Percentiles rank a stretch among this genome's conserved stretches.
phyloP scores from a whole-genome alignment of 495 filamentous ascomycete species.

The Acidomyces sp. region DNA sequence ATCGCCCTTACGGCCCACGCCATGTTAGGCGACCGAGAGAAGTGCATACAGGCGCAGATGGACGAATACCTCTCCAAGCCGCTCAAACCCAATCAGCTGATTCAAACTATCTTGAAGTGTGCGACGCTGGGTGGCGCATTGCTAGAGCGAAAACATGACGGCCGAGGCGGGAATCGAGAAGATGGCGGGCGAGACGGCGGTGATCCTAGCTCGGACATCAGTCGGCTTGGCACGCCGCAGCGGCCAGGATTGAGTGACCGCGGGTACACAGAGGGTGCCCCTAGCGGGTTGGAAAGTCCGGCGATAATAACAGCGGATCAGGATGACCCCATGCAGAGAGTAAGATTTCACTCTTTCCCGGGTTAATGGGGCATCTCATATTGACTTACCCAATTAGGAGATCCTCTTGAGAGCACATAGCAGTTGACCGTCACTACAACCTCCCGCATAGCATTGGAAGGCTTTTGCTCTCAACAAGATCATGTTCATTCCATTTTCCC shows the following conservation, averaged over 20 bases:
- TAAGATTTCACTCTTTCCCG: conserved; percentile 34
- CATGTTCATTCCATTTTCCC: too few species aligned
- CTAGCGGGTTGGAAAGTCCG: conserved; percentile 48
- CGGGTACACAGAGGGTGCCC: conserved; percentile 50
- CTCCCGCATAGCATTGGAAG: too few species aligned
- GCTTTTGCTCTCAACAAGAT: too few species aligned
- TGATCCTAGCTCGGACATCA: not conserved
- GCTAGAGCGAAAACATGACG: conserved; percentile 41
- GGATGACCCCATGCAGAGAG: conserved; percentile 59
- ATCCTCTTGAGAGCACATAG: conserved; percentile 4
- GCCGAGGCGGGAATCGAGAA: conserved; percentile 14
- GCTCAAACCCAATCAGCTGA: conserved; percentile 93
- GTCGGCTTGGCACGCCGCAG: conserved; percentile 17
- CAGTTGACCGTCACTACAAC: too few species aligned
- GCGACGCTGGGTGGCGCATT: conserved; percentile 76
- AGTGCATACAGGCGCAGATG: conserved; percentile 97
- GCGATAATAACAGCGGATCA: conserved; percentile 45
- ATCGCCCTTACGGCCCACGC: conserved; percentile 96
- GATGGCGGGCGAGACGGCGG: not conserved
- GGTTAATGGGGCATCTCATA: not conserved
- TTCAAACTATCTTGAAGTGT: conserved; percentile 89
- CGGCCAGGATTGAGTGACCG: conserved; percentile 40
- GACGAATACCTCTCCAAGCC: conserved; percentile 98
- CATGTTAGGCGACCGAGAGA: conserved; percentile 97
- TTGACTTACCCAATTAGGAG: conserved; percentile 7